Conservation (phyloP, 148 eudicot species). For the Cornus florida region DNA sequence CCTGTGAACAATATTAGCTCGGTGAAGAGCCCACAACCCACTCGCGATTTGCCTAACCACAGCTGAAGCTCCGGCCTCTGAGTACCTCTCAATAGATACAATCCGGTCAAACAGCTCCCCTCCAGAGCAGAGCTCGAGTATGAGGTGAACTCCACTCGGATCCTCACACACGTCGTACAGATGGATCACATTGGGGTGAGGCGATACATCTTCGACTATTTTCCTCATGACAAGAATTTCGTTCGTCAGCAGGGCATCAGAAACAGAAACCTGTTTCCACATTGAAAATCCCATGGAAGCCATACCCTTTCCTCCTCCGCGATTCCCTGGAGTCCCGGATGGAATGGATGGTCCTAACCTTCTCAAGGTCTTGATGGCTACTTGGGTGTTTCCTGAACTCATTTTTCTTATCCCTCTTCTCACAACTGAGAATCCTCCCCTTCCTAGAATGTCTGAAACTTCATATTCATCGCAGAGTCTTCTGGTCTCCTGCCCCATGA, state of each 20-base stretch:
- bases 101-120: slow-evolving; percentile 58
- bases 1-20: slow-evolving; percentile 40
- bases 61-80: slow-evolving; percentile 43
- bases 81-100: slow-evolving; percentile 37
- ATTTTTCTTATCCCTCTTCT: slow-evolving; percentile 35
- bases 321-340: background rate
- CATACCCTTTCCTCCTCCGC: background rate
- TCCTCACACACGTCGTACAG: slow-evolving; percentile 40
- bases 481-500: slow-evolving; percentile 44
- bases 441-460: slow-evolving; percentile 40
- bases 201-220: slow-evolving; percentile 55
- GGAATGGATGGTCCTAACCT: slow-evolving; percentile 19
- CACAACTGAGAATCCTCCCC: slow-evolving; percentile 57
- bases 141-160: slow-evolving; percentile 41
- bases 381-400: slow-evolving; percentile 1
- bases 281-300: slow-evolving; percentile 1
- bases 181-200: slow-evolving; percentile 51
- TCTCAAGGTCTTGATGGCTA: slow-evolving; percentile 49
- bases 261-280: slow-evolving; percentile 31
- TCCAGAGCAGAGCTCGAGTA: slow-evolving; percentile 50
- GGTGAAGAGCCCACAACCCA: slow-evolving; percentile 44
- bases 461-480: slow-evolving; percentile 43
- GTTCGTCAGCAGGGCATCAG: slow-evolving; percentile 48
- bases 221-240: slow-evolving; percentile 55
- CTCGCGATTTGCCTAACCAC: slow-evolving; percentile 45